Percentiles rank a stretch among this genome's conserved stretches.
phyloP scores from a whole-genome alignment of 116 monocot species.

The Iris pallida region DNA sequence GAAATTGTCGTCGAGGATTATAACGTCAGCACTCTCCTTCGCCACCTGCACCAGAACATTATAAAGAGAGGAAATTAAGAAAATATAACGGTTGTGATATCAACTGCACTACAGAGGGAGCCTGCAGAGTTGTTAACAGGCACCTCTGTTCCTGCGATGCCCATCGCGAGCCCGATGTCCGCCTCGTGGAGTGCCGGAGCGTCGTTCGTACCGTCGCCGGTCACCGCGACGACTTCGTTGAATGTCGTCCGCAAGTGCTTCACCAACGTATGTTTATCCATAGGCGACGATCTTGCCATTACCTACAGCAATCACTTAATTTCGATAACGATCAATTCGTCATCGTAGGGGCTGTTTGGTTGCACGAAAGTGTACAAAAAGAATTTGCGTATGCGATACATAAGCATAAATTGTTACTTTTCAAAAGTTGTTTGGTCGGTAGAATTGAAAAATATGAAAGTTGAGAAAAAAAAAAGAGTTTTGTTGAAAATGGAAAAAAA shows the following conservation, averaged over 20 bases:
- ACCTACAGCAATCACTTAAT: slow-evolving; percentile 25
- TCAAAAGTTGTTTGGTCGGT: too few species aligned
- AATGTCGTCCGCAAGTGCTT: slow-evolving; percentile 56
- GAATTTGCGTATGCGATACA: too few species aligned
- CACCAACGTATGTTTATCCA: slow-evolving; percentile 71
- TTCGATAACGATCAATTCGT: neutral
- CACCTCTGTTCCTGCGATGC: slow-evolving; percentile 89
- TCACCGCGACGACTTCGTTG: slow-evolving; percentile 81
- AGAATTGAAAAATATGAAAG: too few species aligned
- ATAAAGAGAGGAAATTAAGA: too few species aligned
- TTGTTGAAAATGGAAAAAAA: too few species aligned
- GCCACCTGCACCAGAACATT: slow-evolving; percentile 45
- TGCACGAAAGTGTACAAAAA: too few species aligned
- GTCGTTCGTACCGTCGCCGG: slow-evolving; percentile 91
- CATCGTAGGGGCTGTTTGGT: too few species aligned
- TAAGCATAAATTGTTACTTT: too few species aligned
- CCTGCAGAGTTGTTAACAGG: too few species aligned
- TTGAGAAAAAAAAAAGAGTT: too few species aligned
- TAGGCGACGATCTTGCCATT: slow-evolving; percentile 79
- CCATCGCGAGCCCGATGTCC: slow-evolving; percentile 84
- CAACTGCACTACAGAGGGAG: too few species aligned
- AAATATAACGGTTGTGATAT: too few species aligned
- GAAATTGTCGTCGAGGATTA: slow-evolving; percentile 80
- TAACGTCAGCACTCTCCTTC: slow-evolving; percentile 79
- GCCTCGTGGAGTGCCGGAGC: slow-evolving; percentile 87